phyloP scores from a whole-genome alignment of 148 eudicot genomes.

The Amaranthus hypochondriacus region DNA sequence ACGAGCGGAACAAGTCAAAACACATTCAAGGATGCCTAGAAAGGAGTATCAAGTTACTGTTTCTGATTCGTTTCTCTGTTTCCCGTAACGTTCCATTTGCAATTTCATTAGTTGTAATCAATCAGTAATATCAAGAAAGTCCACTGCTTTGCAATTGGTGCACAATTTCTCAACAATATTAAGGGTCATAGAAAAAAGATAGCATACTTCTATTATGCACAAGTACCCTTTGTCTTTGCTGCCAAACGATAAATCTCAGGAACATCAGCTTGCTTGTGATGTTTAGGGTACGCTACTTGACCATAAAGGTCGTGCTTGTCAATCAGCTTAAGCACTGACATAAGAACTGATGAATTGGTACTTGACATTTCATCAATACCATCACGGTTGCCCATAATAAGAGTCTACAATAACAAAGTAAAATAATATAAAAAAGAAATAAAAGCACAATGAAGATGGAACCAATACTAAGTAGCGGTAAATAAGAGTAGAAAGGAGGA shows the following conservation, averaged over 20 bases:
- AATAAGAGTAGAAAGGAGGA: constrained; percentile 2
- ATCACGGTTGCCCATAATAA: constrained; percentile 96
- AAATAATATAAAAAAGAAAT: not conserved
- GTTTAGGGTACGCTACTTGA: constrained; percentile 98
- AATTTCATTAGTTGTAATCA: no score
- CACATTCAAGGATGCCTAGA: no score
- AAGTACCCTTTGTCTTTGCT: constrained; percentile 89
- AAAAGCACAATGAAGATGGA: not conserved
- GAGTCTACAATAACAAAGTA: constrained; percentile 49
- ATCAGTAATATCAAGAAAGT: no score
- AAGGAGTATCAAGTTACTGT: no score
- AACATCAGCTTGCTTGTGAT: constrained; percentile 90
- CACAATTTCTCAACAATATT: not conserved
- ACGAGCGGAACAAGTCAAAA: no score
- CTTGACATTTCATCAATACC: constrained; percentile 89
- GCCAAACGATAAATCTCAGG: constrained; percentile 95
- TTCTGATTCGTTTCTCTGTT: no score
- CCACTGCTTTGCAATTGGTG: no score
- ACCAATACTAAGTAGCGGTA: not conserved
- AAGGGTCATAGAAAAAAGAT: not conserved
- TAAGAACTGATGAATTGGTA: constrained; percentile 80
- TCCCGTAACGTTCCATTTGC: no score
- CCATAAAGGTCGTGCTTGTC: constrained; percentile 98
- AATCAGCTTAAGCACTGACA: constrained; percentile 80
- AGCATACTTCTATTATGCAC: not conserved